Base-by-base conservation (phyloP, 345 rosid genomes). In the Populus euphratica region DNA sequence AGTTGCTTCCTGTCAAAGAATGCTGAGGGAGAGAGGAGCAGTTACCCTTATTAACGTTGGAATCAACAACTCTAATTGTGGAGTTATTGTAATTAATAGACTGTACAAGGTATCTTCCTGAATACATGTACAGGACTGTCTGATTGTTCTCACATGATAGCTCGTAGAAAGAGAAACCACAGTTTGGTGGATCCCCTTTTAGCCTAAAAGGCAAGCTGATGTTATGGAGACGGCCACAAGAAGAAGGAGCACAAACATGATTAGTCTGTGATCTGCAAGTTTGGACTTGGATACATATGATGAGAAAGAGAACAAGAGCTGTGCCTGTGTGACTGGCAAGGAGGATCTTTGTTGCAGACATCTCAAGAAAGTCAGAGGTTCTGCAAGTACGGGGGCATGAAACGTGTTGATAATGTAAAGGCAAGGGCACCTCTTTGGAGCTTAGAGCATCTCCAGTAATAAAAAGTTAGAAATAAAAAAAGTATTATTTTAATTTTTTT, bases 321-420 rank as follows among this genome's bases (percentile, higher is more conserved):
- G 50, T 13, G 41, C 69, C 50, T 61, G 44, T 23, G 23, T 25
- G 10, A 47, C 50, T 13, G 4, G 50, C 50, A 47, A 47, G 17
- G 50, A 47, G 18, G 50, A 47, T 47, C 50, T 4, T 47, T 14
- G 50, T 47, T 47, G 50, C 50, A 47, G 68, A 79, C 35, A 74
- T 74, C 64, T 41, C 69, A 12, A 23, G 77, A 79, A 71, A 52
- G 69, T 74, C 36, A 62, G 4, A 35, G 49, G 70, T 54, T 64
- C 50, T 47, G 50, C 18, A 47, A 47, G 3, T 47, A 4, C 17
- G 61, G 69, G 61, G 78, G 78, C 10, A 74, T 73, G 33, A 77
- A 79, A 14, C 44, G 74, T 33, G 44, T 79, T 74, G 59, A 69
- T 74, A 74, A 79, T 68, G 78, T 79, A 23, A 52, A 69, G 4